Evolutionary conservation across 768 basidiomycete species (phyloP).

Genomic region (Lactifluus subvellereus): DNA sequence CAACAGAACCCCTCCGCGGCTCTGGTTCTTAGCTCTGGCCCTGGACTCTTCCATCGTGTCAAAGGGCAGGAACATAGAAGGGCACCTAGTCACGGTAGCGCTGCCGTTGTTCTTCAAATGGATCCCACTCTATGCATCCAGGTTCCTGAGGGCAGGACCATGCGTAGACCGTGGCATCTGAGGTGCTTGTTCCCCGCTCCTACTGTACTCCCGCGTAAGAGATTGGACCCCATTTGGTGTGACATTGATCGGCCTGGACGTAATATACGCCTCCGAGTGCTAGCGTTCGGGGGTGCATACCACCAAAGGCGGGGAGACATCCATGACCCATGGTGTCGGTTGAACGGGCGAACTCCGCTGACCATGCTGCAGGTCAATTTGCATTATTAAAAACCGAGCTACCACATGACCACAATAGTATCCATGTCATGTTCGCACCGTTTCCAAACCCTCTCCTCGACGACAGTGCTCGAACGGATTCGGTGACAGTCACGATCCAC

Average conservation of each 20-base stretch:
- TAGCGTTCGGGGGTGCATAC: neutral
- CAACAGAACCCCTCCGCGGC: neutral
- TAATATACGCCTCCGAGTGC: neutral
- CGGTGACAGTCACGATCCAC: neutral
- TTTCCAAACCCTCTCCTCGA: neutral
- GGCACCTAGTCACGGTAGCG: neutral
- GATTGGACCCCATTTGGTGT: neutral
- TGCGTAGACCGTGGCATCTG: neutral
- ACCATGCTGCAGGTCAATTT: neutral
- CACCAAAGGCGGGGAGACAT: neutral
- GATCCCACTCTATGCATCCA: no score
- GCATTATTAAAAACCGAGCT: neutral
- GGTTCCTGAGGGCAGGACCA: neutral
- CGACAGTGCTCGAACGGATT: neutral
- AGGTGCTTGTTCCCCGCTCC: neutral
- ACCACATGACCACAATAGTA: neutral
- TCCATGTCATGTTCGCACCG: neutral
- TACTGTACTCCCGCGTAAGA: neutral
- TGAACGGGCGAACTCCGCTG: neutral
- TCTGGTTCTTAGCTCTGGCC: neutral
- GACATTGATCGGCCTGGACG: neutral
- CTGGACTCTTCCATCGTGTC: neutral
- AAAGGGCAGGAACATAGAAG: neutral
- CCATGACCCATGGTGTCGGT: neutral
- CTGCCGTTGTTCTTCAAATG: neutral